phyloP scores from a whole-genome alignment of 1,139 yeast genomes.

The Kodamaea ohmeri region DNA sequence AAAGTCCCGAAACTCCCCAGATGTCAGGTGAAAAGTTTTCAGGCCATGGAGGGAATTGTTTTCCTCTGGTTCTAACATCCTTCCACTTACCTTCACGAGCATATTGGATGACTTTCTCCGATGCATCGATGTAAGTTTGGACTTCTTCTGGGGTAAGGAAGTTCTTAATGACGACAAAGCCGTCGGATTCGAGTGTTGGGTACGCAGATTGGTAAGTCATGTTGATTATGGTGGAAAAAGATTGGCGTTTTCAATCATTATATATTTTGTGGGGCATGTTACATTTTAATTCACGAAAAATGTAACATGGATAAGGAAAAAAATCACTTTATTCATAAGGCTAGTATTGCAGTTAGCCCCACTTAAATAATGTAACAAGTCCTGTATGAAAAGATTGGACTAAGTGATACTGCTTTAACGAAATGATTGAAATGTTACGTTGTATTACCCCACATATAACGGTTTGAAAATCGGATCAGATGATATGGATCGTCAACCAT shows the following conservation, averaged over 20 bases:
- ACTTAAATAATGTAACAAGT: too few relatives aligned
- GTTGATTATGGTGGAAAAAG: too few relatives aligned
- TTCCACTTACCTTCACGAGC: slow-evolving; percentile 55
- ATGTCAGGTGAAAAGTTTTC: slow-evolving; percentile 52
- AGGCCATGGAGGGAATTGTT: slow-evolving; percentile 63
- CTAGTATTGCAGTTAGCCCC: too few relatives aligned
- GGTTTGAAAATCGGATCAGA: too few relatives aligned
- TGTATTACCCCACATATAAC: too few relatives aligned
- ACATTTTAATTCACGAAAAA: background rate
- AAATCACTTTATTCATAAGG: too few relatives aligned
- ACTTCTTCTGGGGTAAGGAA: slow-evolving; percentile 45
- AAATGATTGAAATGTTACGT: too few relatives aligned
- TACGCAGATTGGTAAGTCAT: background rate
- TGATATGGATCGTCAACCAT: too few relatives aligned
- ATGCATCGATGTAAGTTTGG: slow-evolving; percentile 34
- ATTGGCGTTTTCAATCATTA: background rate
- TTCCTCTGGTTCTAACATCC: slow-evolving; percentile 51
- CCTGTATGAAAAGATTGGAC: too few relatives aligned
- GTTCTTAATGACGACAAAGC: slow-evolving; percentile 43
- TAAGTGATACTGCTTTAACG: too few relatives aligned
- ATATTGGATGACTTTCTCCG: slow-evolving; percentile 41
- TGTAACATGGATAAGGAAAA: slow-evolving; percentile 1
- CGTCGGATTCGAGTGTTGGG: slow-evolving; percentile 21
- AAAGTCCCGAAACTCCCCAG: slow-evolving; percentile 54
- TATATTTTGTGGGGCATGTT: slow-evolving; percentile 4